phyloP scores from a whole-genome alignment of 1,284 basidiomycete species.

The Sporisorium graminicola region DNA sequence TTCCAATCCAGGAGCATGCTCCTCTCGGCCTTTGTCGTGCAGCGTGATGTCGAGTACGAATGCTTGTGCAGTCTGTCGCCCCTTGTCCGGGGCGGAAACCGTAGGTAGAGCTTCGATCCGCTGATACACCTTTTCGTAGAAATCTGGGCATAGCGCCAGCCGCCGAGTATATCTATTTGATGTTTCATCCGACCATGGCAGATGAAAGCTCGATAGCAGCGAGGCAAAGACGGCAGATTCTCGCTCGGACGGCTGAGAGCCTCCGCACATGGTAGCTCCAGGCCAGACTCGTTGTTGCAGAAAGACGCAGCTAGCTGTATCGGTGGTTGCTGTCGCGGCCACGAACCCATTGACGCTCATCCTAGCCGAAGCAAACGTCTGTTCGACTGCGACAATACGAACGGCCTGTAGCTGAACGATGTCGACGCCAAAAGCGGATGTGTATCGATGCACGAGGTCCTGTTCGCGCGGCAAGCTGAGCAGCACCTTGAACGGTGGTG shows the following conservation, averaged over 20 bases:
- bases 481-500: constrained; percentile 7
- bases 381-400: constrained; percentile 1
- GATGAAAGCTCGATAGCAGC: constrained; percentile 8
- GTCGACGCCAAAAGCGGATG: constrained; percentile 8
- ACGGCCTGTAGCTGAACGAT: background rate
- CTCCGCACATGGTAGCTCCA: background rate
- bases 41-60: constrained; percentile 19
- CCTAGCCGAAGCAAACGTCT: constrained; percentile 3
- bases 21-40: background rate
- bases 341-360: constrained; percentile 21
- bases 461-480: constrained; percentile 11
- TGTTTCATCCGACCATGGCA: constrained; percentile 14
- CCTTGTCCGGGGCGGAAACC: background rate
- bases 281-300: constrained; percentile 18
- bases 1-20: background rate
- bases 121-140: constrained; percentile 17
- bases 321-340: background rate
- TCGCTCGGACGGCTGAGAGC: background rate
- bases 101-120: background rate
- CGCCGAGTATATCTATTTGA: background rate
- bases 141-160: background rate
- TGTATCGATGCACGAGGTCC: constrained; percentile 18
- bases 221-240: constrained; percentile 14
- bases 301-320: constrained; percentile 17
- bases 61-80: background rate